A percentile compares a stretch with the other conserved stretches of the same genome.
Evolutionary conservation across 345 rosid genomes (phyloP).

Genomic region (Eutrema yunnanense): DNA sequence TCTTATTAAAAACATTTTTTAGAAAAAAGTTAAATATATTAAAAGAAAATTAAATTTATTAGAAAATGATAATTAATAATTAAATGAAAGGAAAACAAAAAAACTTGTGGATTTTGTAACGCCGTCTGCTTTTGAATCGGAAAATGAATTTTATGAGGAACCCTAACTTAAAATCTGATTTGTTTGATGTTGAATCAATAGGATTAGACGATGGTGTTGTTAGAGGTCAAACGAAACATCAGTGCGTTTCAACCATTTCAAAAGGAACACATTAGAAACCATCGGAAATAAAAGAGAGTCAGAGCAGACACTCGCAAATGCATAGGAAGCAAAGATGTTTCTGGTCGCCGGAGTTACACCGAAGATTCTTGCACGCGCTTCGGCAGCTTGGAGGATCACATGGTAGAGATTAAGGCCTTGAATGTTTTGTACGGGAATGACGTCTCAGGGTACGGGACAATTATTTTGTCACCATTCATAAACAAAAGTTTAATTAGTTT

Average conservation of each 20-base stretch:
- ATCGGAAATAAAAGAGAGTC: slow-evolving; percentile 25
- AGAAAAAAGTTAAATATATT: too few relatives aligned
- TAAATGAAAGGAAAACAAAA: too few relatives aligned
- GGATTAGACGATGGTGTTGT: slow-evolving; percentile 47
- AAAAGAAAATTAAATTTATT: too few relatives aligned
- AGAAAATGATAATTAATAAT: too few relatives aligned
- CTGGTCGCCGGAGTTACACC: slow-evolving; percentile 94
- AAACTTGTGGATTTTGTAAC: too few relatives aligned
- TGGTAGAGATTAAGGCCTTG: slow-evolving; percentile 13
- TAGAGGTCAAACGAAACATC: slow-evolving; percentile 53
- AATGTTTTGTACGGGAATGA: too few relatives aligned
- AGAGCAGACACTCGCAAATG: slow-evolving; percentile 6
- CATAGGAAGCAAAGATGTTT: slow-evolving; percentile 75
- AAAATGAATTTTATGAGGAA: background rate
- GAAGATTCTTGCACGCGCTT: slow-evolving; percentile 77
- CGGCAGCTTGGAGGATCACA: slow-evolving; percentile 90
- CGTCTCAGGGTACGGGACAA: too few relatives aligned
- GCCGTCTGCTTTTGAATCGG: slow-evolving; percentile 26
- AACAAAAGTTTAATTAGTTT: too few relatives aligned
- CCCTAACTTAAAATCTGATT: background rate
- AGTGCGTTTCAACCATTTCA: slow-evolving; percentile 85
- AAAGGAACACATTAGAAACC: slow-evolving; percentile 31
- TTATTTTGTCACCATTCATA: too few relatives aligned
- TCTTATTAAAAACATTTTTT: too few relatives aligned
- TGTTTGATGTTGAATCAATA: slow-evolving; percentile 18